phyloP scores from a whole-genome alignment of 169 alveolate species.

The Plasmodium inui region DNA sequence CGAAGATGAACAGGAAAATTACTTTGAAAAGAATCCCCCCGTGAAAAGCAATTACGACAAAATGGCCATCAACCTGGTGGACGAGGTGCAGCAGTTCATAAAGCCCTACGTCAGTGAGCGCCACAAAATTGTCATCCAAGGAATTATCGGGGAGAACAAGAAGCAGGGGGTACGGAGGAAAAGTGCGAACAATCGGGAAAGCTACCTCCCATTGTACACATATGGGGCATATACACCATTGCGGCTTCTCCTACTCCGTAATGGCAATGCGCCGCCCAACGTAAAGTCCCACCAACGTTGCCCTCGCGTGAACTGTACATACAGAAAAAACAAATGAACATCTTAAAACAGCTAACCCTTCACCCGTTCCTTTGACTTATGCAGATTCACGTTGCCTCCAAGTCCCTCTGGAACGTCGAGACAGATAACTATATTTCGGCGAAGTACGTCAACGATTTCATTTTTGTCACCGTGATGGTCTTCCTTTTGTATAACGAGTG shows the following conservation, averaged over 20 bases:
- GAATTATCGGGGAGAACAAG: constrained; percentile 62
- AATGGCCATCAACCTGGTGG: constrained; percentile 54
- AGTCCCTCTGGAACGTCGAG: constrained; percentile 74
- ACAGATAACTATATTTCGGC: constrained; percentile 73
- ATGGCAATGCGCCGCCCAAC: neutral
- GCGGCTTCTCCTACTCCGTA: neutral
- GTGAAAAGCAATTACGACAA: constrained; percentile 68
- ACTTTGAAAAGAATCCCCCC: constrained; percentile 15
- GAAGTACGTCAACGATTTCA: constrained; percentile 64
- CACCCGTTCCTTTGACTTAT: neutral
- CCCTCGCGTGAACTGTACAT: neutral
- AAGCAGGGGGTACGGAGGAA: constrained; percentile 61
- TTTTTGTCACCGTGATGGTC: constrained; percentile 72
- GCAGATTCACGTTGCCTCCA: constrained; percentile 73
- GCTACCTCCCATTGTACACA: neutral
- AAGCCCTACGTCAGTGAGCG: constrained; percentile 65
- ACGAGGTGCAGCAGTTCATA: constrained; percentile 69
- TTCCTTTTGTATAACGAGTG: constrained; percentile 67
- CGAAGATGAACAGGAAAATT: constrained; percentile 7
- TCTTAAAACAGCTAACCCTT: neutral
- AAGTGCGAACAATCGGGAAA: neutral
- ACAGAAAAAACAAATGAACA: constrained; percentile 5
- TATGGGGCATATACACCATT: neutral
- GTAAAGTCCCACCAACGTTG: neutral
- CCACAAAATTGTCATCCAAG: constrained; percentile 70